Evolutionary conservation across 2,329 filamentous ascomycete species (phyloP).

Genomic region (Ilyonectria destructans): DNA sequence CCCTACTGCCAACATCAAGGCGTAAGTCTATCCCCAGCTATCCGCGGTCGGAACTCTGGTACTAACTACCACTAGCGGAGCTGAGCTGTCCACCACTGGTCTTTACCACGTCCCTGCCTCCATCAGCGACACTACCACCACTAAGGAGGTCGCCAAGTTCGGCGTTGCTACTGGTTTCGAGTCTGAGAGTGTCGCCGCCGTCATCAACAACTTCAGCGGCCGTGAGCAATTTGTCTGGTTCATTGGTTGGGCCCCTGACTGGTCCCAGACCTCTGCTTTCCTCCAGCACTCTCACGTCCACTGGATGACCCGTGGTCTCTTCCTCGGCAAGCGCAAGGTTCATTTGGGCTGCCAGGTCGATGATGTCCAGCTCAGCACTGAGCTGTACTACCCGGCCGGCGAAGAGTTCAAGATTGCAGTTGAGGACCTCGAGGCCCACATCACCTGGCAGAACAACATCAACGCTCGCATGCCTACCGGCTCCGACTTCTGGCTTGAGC

Average conservation of each 20-base stretch:
- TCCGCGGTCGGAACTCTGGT: not conserved
- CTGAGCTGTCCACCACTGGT: constrained; percentile 36
- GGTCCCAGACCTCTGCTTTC: constrained; percentile 38
- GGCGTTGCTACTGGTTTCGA: constrained; percentile 28
- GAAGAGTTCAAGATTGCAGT: constrained; percentile 37
- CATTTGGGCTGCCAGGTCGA: constrained; percentile 36
- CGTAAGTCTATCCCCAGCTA: constrained; percentile 7
- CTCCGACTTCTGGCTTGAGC: constrained; percentile 35
- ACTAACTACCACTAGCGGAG: constrained; percentile 21
- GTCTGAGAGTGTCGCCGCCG: constrained; percentile 34
- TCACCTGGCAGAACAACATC: constrained; percentile 37
- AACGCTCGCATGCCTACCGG: constrained; percentile 36
- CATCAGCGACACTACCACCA: constrained; percentile 31
- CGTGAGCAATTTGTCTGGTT: constrained; percentile 43
- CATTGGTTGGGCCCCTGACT: constrained; percentile 37
- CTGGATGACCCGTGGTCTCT: constrained; percentile 41
- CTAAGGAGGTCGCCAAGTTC: constrained; percentile 38
- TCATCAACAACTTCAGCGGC: constrained; percentile 39
- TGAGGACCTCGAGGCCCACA: constrained; percentile 34
- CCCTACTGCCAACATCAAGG: constrained; percentile 38
- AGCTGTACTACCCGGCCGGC: constrained; percentile 34
- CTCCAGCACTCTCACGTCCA: constrained; percentile 40
- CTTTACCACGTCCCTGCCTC: constrained; percentile 37
- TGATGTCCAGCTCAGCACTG: constrained; percentile 36
- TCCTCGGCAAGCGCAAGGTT: constrained; percentile 40